These are phyloP conservation scores for Hymenoscyphus occultus DNA, from an alignment of 2,329 filamentous ascomycete genomes.

Conservation along the genomic window DNA sequence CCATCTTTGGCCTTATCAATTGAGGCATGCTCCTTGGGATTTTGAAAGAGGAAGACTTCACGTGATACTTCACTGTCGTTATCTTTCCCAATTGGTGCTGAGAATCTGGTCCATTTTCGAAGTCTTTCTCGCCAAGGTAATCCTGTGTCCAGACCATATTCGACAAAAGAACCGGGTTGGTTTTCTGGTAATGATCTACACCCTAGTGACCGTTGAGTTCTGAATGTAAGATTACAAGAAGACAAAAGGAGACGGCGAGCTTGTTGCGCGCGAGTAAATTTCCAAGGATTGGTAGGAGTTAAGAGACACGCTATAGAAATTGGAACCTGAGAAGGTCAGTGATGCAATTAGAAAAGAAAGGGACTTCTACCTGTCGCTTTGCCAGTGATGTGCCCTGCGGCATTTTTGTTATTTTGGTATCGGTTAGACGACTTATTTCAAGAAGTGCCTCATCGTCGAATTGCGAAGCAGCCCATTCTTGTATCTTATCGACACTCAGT, in stretches of 20 bases:
- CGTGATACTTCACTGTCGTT: neutral
- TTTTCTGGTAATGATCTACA: conserved; percentile 13
- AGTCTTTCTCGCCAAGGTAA: conserved; percentile 33
- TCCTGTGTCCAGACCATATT: conserved; percentile 19
- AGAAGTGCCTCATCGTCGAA: conserved; percentile 19
- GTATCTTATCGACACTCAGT: neutral
- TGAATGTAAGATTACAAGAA: conserved; percentile 18
- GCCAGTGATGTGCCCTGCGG: conserved; percentile 6
- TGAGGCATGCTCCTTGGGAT: neutral
- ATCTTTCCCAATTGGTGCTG: conserved; percentile 25
- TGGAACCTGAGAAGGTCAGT: conserved; percentile 15
- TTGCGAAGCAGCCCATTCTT: conserved; percentile 13
- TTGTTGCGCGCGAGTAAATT: conserved; percentile 23
- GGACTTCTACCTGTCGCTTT: neutral
- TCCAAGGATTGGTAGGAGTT: conserved; percentile 1
- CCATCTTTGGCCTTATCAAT: neutral
- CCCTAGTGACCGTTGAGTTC: conserved; percentile 21
- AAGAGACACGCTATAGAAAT: conserved; percentile 15
- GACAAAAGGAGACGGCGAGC: conserved; percentile 30
- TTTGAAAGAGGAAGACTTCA: neutral
- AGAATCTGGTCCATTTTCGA: conserved; percentile 33
- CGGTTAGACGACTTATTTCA: conserved; percentile 30
- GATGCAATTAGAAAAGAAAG: neutral
- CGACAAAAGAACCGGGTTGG: conserved; percentile 22
- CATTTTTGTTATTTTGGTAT: conserved; percentile 23